phyloP scores from a whole-genome alignment of 148 eudicot species.

The Amaranthus cruentus region DNA sequence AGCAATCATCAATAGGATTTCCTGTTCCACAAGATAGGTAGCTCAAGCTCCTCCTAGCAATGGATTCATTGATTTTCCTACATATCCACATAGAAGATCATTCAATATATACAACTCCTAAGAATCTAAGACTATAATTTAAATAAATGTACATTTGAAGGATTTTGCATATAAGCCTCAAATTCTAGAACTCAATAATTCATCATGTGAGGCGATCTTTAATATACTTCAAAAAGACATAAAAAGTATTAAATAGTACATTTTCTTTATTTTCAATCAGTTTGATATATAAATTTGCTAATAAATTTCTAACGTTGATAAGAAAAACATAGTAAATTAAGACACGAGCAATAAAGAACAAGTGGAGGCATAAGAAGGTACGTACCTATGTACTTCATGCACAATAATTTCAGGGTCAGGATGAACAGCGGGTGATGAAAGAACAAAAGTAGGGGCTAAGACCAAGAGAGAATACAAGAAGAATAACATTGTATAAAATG shows the following conservation, averaged over 20 bases:
- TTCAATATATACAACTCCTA: background rate
- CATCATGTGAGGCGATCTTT: background rate
- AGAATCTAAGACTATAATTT: background rate
- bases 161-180: background rate
- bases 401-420: slow-evolving; percentile 51
- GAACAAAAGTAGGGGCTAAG: slow-evolving; percentile 21
- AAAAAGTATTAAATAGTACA: background rate
- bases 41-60: slow-evolving; percentile 49
- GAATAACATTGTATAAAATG: slow-evolving; percentile 9
- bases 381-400: slow-evolving; percentile 55
- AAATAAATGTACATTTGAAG: background rate
- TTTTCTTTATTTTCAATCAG: background rate
- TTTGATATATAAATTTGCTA: background rate
- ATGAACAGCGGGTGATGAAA: slow-evolving; percentile 29
- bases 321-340: background rate
- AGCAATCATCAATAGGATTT: slow-evolving; percentile 80
- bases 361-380: slow-evolving; percentile 8
- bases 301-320: background rate
- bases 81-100: background rate
- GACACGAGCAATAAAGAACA: background rate
- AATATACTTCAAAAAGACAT: no score
- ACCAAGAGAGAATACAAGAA: slow-evolving; percentile 16
- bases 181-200: background rate
- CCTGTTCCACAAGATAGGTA: slow-evolving; percentile 66
- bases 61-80: slow-evolving; percentile 60